A percentile compares a stretch with the other conserved stretches of the same genome.
phyloP scores from a whole-genome alignment of 352 stramenopile genomes.

The Phytophthora agathidicida region DNA sequence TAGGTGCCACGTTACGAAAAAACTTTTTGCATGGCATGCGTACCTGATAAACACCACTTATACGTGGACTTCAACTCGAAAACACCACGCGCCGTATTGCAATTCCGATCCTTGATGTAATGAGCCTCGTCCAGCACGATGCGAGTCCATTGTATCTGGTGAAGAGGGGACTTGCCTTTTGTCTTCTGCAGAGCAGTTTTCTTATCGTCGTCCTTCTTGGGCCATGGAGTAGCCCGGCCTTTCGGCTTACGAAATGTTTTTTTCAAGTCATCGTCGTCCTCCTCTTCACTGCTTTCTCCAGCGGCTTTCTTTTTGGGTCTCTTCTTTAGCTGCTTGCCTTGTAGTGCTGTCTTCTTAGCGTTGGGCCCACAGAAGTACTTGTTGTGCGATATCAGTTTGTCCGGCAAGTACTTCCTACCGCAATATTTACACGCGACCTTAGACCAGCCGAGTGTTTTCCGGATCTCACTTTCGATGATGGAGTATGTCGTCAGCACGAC shows the following conservation, averaged over 20 bases:
- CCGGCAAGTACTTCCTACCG: conserved; percentile 89
- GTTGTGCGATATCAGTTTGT: conserved; percentile 94
- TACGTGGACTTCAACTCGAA: conserved; percentile 97
- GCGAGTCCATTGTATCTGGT: conserved; percentile 96
- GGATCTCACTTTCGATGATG: conserved; percentile 92
- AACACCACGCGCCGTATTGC: conserved; percentile 96
- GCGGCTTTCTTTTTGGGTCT: conserved; percentile 63
- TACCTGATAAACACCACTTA: conserved; percentile 98
- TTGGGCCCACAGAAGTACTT: conserved; percentile 99
- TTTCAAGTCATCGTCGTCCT: conserved; percentile 67
- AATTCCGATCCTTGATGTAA: conserved; percentile 94
- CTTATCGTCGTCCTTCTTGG: conserved; percentile 44
- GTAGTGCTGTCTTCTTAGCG: conserved; percentile 93
- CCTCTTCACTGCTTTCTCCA: conserved; percentile 68
- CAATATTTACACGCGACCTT: conserved; percentile 96
- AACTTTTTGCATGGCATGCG: conserved; percentile 1
- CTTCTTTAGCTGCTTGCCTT: conserved; percentile 87
- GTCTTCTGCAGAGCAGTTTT: conserved; percentile 30
- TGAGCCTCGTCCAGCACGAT: conserved; percentile 98
- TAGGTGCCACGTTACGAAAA: not conserved
- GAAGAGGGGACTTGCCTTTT: conserved; percentile 81
- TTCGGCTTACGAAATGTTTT: conserved; percentile 51
- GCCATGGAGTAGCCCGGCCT: conserved; percentile 26
- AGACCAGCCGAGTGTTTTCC: conserved; percentile 73
- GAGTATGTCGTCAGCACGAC: conserved; percentile 99